Conservation (phyloP, 2,329 filamentous ascomycete species). For the Aspergillus melleus region DNA sequence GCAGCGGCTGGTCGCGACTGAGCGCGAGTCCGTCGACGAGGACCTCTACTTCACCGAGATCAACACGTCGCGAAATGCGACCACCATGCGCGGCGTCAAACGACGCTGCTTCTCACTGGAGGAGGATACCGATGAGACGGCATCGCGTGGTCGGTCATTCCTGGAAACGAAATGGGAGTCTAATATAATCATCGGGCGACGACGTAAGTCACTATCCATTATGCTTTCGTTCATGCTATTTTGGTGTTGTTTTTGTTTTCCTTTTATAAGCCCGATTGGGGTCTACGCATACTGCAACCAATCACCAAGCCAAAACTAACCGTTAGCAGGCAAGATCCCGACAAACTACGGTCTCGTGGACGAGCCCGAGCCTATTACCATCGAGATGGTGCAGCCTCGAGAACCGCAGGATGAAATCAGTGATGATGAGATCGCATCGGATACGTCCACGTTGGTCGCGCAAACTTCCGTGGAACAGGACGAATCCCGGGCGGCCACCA, state of each 20-base stretch:
- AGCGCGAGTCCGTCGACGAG: constrained; percentile 19
- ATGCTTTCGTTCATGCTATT: background rate
- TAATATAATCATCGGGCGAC: constrained; percentile 27
- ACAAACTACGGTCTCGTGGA: constrained; percentile 10
- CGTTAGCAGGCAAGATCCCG: constrained; percentile 23
- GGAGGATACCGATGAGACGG: background rate
- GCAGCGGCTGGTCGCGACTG: constrained; percentile 23
- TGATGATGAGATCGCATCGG: constrained; percentile 7
- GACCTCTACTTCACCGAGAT: constrained; percentile 34
- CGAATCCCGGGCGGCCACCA: constrained; percentile 16
- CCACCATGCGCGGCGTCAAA: constrained; percentile 38
- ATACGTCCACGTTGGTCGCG: constrained; percentile 21
- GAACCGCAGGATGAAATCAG: constrained; percentile 7
- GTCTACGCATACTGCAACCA: background rate
- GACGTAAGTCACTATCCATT: constrained; percentile 24
- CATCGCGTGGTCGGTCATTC: constrained; percentile 34
- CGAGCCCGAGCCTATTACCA: constrained; percentile 12
- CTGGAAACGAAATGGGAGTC: constrained; percentile 45
- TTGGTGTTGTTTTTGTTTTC: background rate
- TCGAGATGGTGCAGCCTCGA: constrained; percentile 4
- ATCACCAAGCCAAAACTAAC: constrained; percentile 7
- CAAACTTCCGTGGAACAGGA: constrained; percentile 11
- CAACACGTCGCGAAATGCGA: constrained; percentile 29
- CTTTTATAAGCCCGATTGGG: background rate
- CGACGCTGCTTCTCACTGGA: constrained; percentile 29